Evolutionary conservation across 2,329 filamentous ascomycete genomes (phyloP).

Genomic region (Alternaria panax): DNA sequence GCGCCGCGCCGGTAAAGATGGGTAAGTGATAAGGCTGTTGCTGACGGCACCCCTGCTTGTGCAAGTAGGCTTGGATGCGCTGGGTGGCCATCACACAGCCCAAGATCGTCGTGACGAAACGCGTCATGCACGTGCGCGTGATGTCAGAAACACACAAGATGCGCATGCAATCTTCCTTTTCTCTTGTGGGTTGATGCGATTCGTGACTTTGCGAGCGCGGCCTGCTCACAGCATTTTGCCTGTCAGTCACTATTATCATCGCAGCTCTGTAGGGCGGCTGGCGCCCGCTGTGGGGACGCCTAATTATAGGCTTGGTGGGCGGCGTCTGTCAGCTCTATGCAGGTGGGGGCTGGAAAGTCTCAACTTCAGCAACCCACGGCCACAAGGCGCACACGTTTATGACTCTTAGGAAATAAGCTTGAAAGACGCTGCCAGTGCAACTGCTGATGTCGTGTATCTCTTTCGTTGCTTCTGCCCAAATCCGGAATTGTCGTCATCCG

Average conservation of each 20-base stretch:
- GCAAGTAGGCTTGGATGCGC: slow-evolving; percentile 12
- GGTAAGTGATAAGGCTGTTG: slow-evolving; percentile 9
- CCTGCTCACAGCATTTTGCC: neutral
- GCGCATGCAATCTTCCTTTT: neutral
- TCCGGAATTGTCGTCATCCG: slow-evolving; percentile 4
- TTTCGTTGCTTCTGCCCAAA: slow-evolving; percentile 2
- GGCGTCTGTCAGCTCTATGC: slow-evolving; percentile 18
- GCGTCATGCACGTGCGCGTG: slow-evolving; percentile 39
- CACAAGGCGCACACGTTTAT: neutral
- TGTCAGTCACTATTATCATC: neutral
- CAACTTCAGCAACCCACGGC: slow-evolving; percentile 1
- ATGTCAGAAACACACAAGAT: slow-evolving; percentile 26
- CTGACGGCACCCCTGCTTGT: slow-evolving; percentile 20
- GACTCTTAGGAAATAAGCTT: neutral
- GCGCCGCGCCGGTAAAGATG: neutral
- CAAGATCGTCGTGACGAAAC: slow-evolving; percentile 20
- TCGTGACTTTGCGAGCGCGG: neutral
- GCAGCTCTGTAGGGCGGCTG: slow-evolving; percentile 5
- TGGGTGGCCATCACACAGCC: slow-evolving; percentile 18
- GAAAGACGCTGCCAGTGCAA: neutral
- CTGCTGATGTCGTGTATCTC: neutral
- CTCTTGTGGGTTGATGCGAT: neutral
- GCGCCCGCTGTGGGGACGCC: slow-evolving; percentile 16
- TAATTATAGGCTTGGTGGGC: slow-evolving; percentile 21
- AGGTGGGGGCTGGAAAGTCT: slow-evolving; percentile 11